Percentiles rank a stretch among this genome's conserved stretches.
Evolutionary conservation across 306 rosid genomes (phyloP).

Genomic region (Lathyrus oleraceus): DNA sequence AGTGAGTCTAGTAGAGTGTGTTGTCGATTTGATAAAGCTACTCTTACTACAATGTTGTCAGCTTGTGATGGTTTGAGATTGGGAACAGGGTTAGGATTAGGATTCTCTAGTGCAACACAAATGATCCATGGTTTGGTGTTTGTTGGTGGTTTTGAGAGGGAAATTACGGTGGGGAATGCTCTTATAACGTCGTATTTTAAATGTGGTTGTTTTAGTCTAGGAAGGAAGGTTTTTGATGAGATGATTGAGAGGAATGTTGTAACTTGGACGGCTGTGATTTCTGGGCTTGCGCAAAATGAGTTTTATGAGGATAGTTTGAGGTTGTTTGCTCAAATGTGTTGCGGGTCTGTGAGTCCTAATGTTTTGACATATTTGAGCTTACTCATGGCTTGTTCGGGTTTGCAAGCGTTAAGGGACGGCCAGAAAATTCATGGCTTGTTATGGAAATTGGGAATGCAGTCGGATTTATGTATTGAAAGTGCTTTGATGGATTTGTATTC

Average conservation of each 20-base stretch:
- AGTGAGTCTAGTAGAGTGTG: conserved; percentile 34
- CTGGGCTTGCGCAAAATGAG: conserved; percentile 74
- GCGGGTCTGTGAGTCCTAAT: conserved; percentile 66
- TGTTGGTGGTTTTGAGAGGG: conserved; percentile 63
- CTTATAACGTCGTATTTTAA: conserved; percentile 73
- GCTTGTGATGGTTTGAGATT: conserved; percentile 60
- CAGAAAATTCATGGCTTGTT: conserved; percentile 75
- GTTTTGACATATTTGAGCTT: conserved; percentile 75
- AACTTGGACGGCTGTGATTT: conserved; percentile 89
- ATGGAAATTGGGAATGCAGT: conserved; percentile 75
- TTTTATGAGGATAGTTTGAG: conserved; percentile 52
- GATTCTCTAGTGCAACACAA: conserved; percentile 27
- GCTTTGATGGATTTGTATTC: conserved; percentile 92
- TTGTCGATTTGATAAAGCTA: conserved; percentile 66
- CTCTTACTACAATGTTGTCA: conserved; percentile 67
- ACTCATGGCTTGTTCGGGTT: conserved; percentile 81
- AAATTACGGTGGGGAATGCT: conserved; percentile 75
- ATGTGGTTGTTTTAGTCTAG: conserved; percentile 57
- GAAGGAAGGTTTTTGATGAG: conserved; percentile 69
- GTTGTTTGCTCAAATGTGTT: conserved; percentile 54
- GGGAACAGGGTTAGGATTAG: conserved; percentile 13
- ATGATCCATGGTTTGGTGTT: conserved; percentile 74
- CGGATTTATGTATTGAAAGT: conserved; percentile 74
- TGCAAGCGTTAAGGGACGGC: conserved; percentile 69
- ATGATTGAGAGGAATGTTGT: conserved; percentile 79